Evolutionary conservation across 345 rosid genomes (phyloP).

Genomic region (Eucalyptus guilfoylei): DNA sequence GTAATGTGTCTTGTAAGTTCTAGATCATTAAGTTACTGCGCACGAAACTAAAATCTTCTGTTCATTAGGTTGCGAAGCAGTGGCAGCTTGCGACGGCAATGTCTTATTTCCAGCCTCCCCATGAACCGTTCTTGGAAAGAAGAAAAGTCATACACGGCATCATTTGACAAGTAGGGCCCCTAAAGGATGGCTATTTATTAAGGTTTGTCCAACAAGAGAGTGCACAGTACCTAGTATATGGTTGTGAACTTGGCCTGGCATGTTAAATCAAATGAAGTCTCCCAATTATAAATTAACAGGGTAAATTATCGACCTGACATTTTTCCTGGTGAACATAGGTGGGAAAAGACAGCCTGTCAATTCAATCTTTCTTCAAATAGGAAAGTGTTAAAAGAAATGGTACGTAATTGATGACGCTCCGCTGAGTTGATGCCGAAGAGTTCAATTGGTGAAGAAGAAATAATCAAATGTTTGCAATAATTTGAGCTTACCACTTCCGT

Average conservation of each 20-base stretch:
- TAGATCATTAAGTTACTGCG: background rate
- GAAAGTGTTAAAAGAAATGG: background rate
- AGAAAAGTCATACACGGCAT: background rate
- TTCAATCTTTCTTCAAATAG: background rate
- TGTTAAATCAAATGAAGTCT: background rate
- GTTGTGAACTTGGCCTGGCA: background rate
- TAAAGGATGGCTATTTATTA: background rate
- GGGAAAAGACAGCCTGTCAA: background rate
- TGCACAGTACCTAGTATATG: background rate
- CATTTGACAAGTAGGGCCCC: background rate
- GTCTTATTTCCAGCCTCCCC: background rate
- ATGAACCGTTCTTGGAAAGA: background rate
- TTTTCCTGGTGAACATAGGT: background rate
- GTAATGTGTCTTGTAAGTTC: background rate
- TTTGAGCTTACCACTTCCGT: background rate
- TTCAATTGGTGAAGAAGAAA: background rate
- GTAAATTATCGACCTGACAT: background rate
- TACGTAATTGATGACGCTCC: background rate
- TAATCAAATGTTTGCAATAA: background rate
- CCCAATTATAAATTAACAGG: background rate
- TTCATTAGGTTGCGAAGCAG: background rate
- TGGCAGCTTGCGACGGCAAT: background rate
- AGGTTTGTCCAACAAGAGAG: background rate
- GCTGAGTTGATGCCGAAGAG: background rate
- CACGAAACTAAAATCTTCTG: background rate